Evolutionary conservation across 1,139 yeast genomes (phyloP).

Genomic region (Sugiyamaella grinbergsii): DNA sequence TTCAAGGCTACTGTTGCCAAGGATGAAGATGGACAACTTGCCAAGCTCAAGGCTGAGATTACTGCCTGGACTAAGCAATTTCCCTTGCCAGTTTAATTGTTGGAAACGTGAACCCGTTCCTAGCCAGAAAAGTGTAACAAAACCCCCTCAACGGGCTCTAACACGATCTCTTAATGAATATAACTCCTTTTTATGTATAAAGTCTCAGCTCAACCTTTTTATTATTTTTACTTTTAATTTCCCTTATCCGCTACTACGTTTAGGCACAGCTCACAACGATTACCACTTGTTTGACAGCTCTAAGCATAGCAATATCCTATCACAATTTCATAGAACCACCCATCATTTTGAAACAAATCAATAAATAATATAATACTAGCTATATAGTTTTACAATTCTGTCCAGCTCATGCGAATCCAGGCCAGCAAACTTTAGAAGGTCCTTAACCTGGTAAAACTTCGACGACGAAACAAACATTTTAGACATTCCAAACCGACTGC

Average conservation of each 20-base stretch:
- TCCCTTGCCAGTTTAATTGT: conserved; percentile 67
- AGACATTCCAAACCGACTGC: conserved; percentile 16
- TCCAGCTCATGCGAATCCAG: not conserved
- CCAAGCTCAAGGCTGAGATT: conserved; percentile 71
- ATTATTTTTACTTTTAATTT: too few relatives aligned
- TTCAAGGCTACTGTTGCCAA: conserved; percentile 80
- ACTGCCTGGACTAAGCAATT: conserved; percentile 89
- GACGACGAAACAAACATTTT: conserved; percentile 17
- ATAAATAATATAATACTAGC: too few relatives aligned
- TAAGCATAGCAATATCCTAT: too few relatives aligned
- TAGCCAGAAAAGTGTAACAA: not conserved
- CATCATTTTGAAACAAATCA: too few relatives aligned
- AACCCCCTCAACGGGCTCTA: conserved; percentile 7
- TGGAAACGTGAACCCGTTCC: not conserved
- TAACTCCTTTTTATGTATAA: conserved; percentile 5
- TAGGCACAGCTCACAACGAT: too few relatives aligned
- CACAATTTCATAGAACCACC: too few relatives aligned
- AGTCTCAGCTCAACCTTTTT: conserved; percentile 7
- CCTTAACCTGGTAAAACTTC: not conserved
- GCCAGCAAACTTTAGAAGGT: not conserved
- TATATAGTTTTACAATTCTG: conserved; percentile 2
- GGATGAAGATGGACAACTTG: conserved; percentile 64
- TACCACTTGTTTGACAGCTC: too few relatives aligned
- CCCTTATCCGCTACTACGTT: too few relatives aligned
- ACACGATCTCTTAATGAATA: conserved; percentile 4